Evolutionary conservation across 306 rosid species (phyloP).

Genomic region (Trichosanthes cucumerina): DNA sequence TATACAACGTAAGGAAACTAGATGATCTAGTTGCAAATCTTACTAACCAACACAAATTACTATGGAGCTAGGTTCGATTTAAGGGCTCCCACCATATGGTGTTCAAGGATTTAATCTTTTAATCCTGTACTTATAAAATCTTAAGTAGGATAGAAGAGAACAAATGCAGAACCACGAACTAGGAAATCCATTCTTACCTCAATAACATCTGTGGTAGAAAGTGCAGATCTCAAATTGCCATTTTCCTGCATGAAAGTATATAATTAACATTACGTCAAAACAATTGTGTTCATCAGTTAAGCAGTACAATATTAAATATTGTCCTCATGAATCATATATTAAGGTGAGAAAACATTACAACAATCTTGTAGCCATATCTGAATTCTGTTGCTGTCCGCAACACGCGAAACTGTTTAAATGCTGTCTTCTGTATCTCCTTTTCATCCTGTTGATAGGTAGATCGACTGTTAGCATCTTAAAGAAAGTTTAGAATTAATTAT

Average conservation of each 20-base stretch:
- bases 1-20: neutral
- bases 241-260: conserved; percentile 47
- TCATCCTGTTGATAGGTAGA: conserved; percentile 55
- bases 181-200: conserved; percentile 36
- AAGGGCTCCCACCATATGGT: neutral
- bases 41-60: neutral
- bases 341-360: conserved; percentile 43
- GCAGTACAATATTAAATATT: neutral
- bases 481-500: neutral
- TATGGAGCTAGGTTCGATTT: neutral
- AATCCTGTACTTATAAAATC: neutral
- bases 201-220: conserved; percentile 62
- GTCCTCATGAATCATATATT: neutral
- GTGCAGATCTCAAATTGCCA: conserved; percentile 64
- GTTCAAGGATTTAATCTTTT: neutral
- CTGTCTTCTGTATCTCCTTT: conserved; percentile 85
- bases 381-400: conserved; percentile 66
- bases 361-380: conserved; percentile 95
- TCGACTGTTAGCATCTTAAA: conserved; percentile 11
- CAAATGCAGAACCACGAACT: neutral
- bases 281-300: neutral
- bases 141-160: neutral
- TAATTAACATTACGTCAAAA: neutral
- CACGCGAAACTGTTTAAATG: conserved; percentile 60
- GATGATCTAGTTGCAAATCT: conserved; percentile 2